Base-by-base conservation (phyloP, 75 land plant species). In the Isoetes taiwanensis region DNA sequence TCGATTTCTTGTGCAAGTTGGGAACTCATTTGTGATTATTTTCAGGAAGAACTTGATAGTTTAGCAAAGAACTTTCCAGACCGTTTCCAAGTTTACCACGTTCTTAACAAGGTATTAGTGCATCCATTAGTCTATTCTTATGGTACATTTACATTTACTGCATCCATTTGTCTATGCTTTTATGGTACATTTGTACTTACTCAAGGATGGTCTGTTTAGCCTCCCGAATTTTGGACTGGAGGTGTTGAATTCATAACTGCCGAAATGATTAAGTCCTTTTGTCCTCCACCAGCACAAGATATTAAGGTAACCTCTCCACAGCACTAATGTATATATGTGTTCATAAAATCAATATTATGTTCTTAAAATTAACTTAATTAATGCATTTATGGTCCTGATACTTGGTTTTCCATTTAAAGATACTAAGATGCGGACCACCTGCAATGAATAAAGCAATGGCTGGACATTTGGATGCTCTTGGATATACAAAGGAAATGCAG, bases 401-500 rank as follows among this genome's bases (percentile, higher is more conserved):
- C 14, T 14, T 14, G 14, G 14, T 14, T 37, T 37, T 9, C 14
- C 14, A 37, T 54, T 24, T 60, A 43, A 80, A 89, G 96, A 73
- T 89, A 31, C 62, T 89, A 64, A 72, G 96, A 35, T 90, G 96
- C 63, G 96, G 96, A 17, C 97, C 97, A 4, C 97, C 84, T 33
- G 80, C 80, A 11, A 90, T 90, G 97, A 90, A 90, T 79, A 85
- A 83, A 74, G 97, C 91, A 41, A 86, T 90, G 81, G 76, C 74
- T 24, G 77, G 57, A 35, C 81, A 85, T 64, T 78, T 83, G 53
- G 87, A 90, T 28, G 80, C 59, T 19, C 74, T 90, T 30, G 97
- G 76, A 28, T 90, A 82, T 66, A 24, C 86, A 0, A 70, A 77
- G 29, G 86, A 80, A 17, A 90, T 86, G 93, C 86, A 78, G 69